Evolutionary conservation across 176 grass and related monocot species (phyloP).

Genomic region (Oryza meyeriana): DNA sequence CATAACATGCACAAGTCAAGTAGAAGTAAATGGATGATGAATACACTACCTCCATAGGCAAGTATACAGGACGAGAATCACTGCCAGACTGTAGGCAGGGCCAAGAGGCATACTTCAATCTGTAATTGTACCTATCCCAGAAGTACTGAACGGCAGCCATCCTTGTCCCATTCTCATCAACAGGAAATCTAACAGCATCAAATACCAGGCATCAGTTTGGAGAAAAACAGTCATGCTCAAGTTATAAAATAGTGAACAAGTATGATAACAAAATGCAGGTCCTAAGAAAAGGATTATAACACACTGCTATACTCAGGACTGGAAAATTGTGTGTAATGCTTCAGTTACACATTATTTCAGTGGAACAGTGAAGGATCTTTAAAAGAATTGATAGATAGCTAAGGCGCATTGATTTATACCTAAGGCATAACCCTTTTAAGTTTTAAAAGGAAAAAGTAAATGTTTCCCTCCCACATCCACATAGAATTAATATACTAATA

Average conservation of each 20-base stretch:
- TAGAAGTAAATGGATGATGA: background rate
- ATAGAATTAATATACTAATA: background rate
- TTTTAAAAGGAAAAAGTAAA: background rate
- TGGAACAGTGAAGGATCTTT: background rate
- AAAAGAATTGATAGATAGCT: background rate
- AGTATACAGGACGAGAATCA: conserved; percentile 57
- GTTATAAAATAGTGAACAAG: background rate
- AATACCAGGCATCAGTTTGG: background rate
- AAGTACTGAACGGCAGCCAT: conserved; percentile 70
- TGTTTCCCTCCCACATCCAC: background rate
- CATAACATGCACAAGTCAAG: background rate
- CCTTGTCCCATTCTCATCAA: conserved; percentile 50
- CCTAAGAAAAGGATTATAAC: background rate
- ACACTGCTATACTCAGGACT: too few species aligned
- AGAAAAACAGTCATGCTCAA: background rate
- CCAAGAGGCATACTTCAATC: conserved; percentile 37
- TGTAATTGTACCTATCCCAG: conserved; percentile 47
- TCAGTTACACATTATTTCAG: background rate
- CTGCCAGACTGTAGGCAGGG: conserved; percentile 83
- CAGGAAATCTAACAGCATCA: conserved; percentile 52
- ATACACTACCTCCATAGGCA: conserved; percentile 70
- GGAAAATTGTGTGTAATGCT: background rate
- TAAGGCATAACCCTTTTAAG: background rate
- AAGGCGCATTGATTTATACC: too few species aligned
- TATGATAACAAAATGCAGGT: background rate